A percentile compares a stretch with the other conserved stretches of the same genome.
These are phyloP conservation scores for Cyberlindnera maritima DNA, from an alignment of 805 yeast genomes.

Conservation along the genomic window DNA sequence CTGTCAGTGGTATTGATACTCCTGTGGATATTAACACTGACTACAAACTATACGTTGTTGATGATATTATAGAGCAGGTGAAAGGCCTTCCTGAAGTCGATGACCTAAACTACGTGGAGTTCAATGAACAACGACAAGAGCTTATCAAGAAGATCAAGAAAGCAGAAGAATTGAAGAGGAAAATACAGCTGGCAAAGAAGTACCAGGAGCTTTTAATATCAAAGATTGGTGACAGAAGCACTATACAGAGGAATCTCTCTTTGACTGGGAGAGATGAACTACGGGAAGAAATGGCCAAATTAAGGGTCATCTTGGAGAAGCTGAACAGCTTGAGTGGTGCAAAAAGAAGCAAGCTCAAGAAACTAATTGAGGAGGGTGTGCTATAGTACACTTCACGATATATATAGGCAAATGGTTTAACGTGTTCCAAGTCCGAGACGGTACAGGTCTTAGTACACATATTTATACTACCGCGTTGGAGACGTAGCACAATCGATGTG, in stretches of 20 bases:
- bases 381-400: no score
- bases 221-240: slow-evolving; percentile 21
- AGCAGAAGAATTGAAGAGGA: slow-evolving; percentile 10
- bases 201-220: slow-evolving; percentile 9
- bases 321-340: slow-evolving; percentile 20
- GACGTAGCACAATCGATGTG: no score
- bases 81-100: slow-evolving; percentile 20
- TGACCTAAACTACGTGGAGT: slow-evolving; percentile 6
- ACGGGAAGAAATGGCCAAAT: slow-evolving; percentile 18
- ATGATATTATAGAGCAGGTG: slow-evolving; percentile 18
- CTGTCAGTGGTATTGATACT: slow-evolving; percentile 12
- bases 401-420: no score
- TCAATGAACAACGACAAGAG: slow-evolving; percentile 11
- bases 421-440: no score
- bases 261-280: slow-evolving; percentile 15
- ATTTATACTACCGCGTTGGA: no score
- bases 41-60: slow-evolving; percentile 19
- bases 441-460: no score
- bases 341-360: slow-evolving; percentile 8
- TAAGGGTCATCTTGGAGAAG: slow-evolving; percentile 20
- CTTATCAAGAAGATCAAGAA: slow-evolving; percentile 7
- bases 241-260: slow-evolving; percentile 18
- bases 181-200: slow-evolving; percentile 6
- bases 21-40: slow-evolving; percentile 19
- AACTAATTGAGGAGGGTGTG: slow-evolving; percentile 1